Evolutionary conservation across 257 asterid species (phyloP), one percentile per base, ranked within the genome.

Genomic region (Solanum lycopersicoides): DNA sequence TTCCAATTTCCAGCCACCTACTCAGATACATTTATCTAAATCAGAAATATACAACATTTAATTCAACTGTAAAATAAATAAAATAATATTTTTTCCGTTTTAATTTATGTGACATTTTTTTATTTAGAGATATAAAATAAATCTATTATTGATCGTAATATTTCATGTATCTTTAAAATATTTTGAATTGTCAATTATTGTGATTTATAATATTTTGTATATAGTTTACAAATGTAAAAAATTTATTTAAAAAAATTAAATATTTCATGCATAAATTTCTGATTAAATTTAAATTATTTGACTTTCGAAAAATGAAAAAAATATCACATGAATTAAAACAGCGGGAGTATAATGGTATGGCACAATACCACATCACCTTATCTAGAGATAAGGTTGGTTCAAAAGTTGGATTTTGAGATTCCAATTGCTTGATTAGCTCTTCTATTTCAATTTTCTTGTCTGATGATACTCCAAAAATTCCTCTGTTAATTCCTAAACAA

Each of bases 1-100:
- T 91, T 95, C 99, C 99, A 96, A 25, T 83, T 87, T 93, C 99
- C 99, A 88, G 86, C 95, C 39, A 94, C 92, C 99, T 96, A 88
- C 80, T 86, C 69, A 71, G 45, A 3, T 34, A 4, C 28, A 73
- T 85, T 32, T 9, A 23, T 85, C 66, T 65, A 68, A 85, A 68
- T 53, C 85, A 87, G 7, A 45, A 83, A 45, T 77, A 12, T 21
- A 25, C 21, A 20, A 21, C 25, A 12, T 30, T 65, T 84, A 35
- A 21, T 44, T 37, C 2, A 60, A 53, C 10, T 12, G 44, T 23
- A 13, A 35, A 30, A 59, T 63, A 59, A 60, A 59, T 20, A 20
- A 60, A 53, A 63, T 63, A n/a, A 23, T 60, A 23, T 2, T 60
- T 56, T 0, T 1, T 56, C 7, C n/a, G n/a, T 18, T n/a, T 8